Evolutionary conservation across 148 eudicot genomes (phyloP).

Genomic region (Oxyria digyna): DNA sequence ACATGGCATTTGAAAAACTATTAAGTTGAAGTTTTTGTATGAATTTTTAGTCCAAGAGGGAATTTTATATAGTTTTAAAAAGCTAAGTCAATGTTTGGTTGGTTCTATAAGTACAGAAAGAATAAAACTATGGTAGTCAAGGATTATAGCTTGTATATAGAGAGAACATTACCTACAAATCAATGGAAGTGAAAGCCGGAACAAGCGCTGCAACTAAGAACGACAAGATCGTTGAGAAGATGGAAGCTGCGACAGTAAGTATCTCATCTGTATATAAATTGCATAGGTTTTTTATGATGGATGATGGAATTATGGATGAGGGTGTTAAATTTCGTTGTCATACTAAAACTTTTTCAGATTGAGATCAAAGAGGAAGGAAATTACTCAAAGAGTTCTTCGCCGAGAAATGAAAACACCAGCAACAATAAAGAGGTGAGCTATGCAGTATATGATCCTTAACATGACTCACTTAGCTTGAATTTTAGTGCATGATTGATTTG

Average conservation of each 20-base stretch:
- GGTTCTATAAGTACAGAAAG: constrained; percentile 4
- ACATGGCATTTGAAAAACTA: background rate
- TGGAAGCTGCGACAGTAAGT: background rate
- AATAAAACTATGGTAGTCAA: constrained; percentile 2
- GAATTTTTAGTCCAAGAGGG: background rate
- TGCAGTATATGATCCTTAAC: no score
- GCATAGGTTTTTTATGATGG: background rate
- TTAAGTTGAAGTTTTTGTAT: background rate
- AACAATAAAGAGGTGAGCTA: constrained; percentile 1
- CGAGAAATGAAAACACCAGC: background rate
- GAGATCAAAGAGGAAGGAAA: constrained; percentile 2
- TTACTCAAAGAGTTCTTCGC: background rate
- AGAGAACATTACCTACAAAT: background rate
- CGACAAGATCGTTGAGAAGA: background rate
- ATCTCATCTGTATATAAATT: no score
- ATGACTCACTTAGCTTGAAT: background rate
- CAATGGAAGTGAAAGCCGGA: constrained; percentile 1
- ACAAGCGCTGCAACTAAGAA: background rate
- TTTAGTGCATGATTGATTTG: background rate
- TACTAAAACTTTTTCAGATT: background rate
- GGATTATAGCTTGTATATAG: background rate
- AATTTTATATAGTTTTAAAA: background rate
- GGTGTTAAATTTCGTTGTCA: background rate
- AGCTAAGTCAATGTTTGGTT: constrained; percentile 4
- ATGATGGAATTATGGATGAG: no score